These are phyloP conservation scores for Pulicaria dysenterica DNA, from an alignment of 129 eudicot species.

Conservation along the genomic window DNA sequence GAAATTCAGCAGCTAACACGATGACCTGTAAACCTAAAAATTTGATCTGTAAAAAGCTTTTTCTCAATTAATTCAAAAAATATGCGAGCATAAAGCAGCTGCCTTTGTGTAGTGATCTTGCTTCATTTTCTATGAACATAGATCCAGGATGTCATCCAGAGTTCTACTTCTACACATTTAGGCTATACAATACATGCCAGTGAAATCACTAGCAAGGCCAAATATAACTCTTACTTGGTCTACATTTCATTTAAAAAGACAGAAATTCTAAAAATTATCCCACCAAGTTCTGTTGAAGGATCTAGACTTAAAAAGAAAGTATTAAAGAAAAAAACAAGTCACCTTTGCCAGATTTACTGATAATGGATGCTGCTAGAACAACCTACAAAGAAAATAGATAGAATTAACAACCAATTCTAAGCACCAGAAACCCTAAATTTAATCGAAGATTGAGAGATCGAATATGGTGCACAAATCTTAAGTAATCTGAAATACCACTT, in stretches of 20 bases:
- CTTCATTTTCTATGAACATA: no score
- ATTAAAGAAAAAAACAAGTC: slow-evolving; percentile 4
- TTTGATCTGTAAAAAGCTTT: no score
- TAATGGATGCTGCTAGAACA: slow-evolving; percentile 91
- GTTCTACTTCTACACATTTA: no score
- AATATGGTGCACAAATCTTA: neutral
- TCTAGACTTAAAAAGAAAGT: neutral
- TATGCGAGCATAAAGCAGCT: no score
- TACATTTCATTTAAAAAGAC: neutral
- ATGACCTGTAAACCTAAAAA: no score
- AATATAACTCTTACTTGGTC: neutral
- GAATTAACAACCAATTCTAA: slow-evolving; percentile 15
- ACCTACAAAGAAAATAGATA: slow-evolving; percentile 49
- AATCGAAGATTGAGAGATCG: slow-evolving; percentile 12
- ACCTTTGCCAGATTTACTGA: slow-evolving; percentile 96
- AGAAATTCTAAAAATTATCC: neutral
- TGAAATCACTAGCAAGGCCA: neutral
- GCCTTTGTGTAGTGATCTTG: no score
- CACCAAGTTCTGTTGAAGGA: neutral
- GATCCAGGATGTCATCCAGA: no score
- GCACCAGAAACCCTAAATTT: slow-evolving; percentile 24
- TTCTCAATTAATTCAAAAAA: no score
- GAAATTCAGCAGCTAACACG: no score
- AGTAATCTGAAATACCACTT: neutral
- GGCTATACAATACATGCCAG: no score